Evolutionary conservation across 352 stramenopile genomes (phyloP).

Genomic region (Halophytophthora batemanensis): DNA sequence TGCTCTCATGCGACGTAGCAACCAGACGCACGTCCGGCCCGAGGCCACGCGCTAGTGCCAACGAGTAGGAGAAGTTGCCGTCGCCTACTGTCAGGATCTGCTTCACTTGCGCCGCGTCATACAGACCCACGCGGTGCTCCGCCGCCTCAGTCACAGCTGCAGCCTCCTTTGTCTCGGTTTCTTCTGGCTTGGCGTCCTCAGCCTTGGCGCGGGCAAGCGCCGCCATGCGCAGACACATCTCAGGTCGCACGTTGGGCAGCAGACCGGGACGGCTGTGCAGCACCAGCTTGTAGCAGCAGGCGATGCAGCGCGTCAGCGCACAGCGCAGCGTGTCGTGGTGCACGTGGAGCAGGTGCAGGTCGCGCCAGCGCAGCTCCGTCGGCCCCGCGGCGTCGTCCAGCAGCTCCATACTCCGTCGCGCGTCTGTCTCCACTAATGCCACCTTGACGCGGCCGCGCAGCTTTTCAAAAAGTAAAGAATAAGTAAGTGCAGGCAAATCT

Average conservation of each 20-base stretch:
- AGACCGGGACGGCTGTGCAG: conserved; percentile 51
- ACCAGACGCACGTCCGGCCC: conserved; percentile 54
- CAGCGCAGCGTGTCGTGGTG: conserved; percentile 69
- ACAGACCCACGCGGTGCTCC: conserved; percentile 44
- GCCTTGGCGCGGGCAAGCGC: not conserved
- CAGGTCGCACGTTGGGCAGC: conserved; percentile 71
- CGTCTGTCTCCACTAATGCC: too few species aligned
- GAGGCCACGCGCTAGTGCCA: conserved; percentile 81
- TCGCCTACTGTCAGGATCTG: conserved; percentile 92
- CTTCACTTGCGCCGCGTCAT: conserved; percentile 42
- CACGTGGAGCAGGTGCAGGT: conserved; percentile 54
- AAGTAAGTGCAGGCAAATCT: too few species aligned
- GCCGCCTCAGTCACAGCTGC: not conserved
- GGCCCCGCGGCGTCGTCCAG: conserved; percentile 5
- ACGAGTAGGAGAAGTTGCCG: conserved; percentile 95
- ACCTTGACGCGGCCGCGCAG: too few species aligned
- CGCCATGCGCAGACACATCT: conserved; percentile 65
- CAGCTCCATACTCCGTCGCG: too few species aligned
- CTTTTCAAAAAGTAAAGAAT: too few species aligned
- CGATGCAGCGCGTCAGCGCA: conserved; percentile 68
- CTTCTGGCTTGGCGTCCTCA: conserved; percentile 4
- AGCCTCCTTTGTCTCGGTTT: not conserved
- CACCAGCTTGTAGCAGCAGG: conserved; percentile 87
- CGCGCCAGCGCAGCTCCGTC: conserved; percentile 29
- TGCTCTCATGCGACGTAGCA: conserved; percentile 91